A percentile compares a stretch with the other conserved stretches of the same genome.
Conservation (phyloP, 139 green algal species). For the Coelastrella sp. region DNA sequence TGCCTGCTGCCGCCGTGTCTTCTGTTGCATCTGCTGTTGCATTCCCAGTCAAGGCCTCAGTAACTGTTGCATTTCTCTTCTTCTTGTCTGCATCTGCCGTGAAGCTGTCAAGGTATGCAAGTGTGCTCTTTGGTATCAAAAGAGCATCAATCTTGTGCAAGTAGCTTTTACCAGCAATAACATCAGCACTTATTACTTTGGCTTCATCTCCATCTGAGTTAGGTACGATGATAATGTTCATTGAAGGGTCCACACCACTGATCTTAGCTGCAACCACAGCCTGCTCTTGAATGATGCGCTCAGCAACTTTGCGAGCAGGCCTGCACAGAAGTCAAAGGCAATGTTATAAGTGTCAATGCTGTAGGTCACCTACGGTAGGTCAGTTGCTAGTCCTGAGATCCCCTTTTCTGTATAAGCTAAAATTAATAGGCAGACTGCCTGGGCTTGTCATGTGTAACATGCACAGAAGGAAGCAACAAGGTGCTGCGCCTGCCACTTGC, state of each 20-base stretch:
- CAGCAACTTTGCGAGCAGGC: background rate
- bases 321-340: background rate
- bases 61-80: slow-evolving; percentile 25
- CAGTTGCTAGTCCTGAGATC: background rate
- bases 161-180: slow-evolving; percentile 34
- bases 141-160: slow-evolving; percentile 37
- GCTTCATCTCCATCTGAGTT: slow-evolving; percentile 35
- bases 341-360: too few species aligned
- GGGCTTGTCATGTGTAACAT: too few species aligned
- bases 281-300: background rate
- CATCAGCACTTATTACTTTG: slow-evolving; percentile 10
- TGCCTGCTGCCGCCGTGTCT: too few species aligned
- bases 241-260: slow-evolving; percentile 24
- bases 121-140: slow-evolving; percentile 10
- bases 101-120: slow-evolving; percentile 7
- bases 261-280: slow-evolving; percentile 13
- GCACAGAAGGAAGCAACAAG: too few species aligned
- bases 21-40: too few species aligned
- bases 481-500: too few species aligned
- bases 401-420: too few species aligned
- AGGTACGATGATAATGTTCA: slow-evolving; percentile 17
- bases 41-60: slow-evolving; percentile 14
- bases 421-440: too few species aligned
- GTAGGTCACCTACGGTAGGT: too few species aligned
- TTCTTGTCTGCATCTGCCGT: slow-evolving; percentile 19